Evolutionary conservation across 768 basidiomycete genomes (phyloP).

Genomic region (Lactarius quietus): DNA sequence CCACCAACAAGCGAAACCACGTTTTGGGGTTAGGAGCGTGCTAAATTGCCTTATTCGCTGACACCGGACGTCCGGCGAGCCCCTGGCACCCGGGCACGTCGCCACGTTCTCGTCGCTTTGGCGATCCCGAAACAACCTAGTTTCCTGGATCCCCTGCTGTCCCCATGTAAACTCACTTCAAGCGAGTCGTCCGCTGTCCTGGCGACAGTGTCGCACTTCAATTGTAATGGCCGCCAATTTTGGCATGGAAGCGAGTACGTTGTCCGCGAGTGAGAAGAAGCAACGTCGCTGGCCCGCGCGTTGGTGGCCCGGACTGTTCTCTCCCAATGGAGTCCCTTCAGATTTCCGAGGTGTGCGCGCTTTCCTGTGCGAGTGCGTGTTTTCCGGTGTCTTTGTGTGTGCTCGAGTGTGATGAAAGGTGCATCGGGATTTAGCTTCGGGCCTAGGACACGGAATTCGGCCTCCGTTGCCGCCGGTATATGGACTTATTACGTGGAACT

Average conservation of each 20-base stretch:
- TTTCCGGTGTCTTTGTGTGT: not conserved
- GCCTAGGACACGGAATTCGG: conserved; percentile 6
- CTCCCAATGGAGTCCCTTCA: not conserved
- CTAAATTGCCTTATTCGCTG: not conserved
- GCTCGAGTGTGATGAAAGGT: not conserved
- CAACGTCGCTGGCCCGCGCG: not conserved
- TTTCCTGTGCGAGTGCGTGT: not conserved
- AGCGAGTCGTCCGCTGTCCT: conserved; percentile 12
- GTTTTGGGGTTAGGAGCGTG: conserved; percentile 2
- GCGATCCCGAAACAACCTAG: conserved; percentile 19
- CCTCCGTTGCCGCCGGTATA: conserved; percentile 4
- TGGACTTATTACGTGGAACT: conserved; percentile 15
- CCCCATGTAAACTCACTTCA: not conserved
- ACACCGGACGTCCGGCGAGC: not conserved
- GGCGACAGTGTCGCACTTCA: conserved; percentile 17
- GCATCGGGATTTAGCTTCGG: not conserved
- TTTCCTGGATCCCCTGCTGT: conserved; percentile 7
- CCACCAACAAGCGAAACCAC: not conserved
- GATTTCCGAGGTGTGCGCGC: conserved; percentile 18
- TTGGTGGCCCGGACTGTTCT: not conserved
- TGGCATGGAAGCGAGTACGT: conserved; percentile 15
- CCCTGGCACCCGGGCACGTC: not conserved
- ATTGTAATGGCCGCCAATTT: not conserved
- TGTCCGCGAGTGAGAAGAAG: not conserved
- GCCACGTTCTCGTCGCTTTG: conserved; percentile 18